A percentile compares a stretch with the other conserved stretches of the same genome.
These are phyloP conservation scores for Cudoniella acicularis DNA, from an alignment of 495 filamentous ascomycete genomes.

Conservation along the genomic window DNA sequence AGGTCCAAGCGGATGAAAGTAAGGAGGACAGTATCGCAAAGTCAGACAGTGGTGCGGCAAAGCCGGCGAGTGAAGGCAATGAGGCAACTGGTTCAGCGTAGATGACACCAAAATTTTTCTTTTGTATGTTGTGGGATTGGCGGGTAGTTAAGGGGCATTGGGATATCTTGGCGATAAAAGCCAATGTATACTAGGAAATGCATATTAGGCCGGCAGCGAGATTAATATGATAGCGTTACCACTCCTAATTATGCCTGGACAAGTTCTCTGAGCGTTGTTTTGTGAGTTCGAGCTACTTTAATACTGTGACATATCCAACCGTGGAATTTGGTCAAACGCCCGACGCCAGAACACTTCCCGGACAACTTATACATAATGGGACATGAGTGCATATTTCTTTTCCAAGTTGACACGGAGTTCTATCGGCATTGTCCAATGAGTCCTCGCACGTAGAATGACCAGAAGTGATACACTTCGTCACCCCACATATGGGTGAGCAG, in stretches of 20 bases:
- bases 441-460: too few species aligned
- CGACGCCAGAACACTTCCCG: too few species aligned
- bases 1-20: slow-evolving; percentile 50
- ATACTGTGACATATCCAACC: too few species aligned
- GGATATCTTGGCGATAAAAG: slow-evolving; percentile 1
- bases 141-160: background rate
- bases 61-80: slow-evolving; percentile 74
- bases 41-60: slow-evolving; percentile 48
- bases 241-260: background rate
- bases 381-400: too few species aligned
- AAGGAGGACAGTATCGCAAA: slow-evolving; percentile 62
- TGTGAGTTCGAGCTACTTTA: too few species aligned
- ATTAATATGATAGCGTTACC: background rate
- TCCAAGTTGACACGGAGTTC: too few species aligned
- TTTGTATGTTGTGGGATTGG: slow-evolving; percentile 10
- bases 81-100: slow-evolving; percentile 53
- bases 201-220: background rate
- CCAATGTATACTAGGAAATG: slow-evolving; percentile 12
- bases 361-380: too few species aligned
- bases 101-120: slow-evolving; percentile 33
- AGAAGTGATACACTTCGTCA: too few species aligned
- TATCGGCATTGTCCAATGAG: too few species aligned
- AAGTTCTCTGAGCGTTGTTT: background rate
- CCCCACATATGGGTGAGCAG: too few species aligned
- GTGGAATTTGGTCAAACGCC: too few species aligned